Base-by-base conservation (phyloP, 768 basidiomycete genomes). In the Tylopilus intermedius region DNA sequence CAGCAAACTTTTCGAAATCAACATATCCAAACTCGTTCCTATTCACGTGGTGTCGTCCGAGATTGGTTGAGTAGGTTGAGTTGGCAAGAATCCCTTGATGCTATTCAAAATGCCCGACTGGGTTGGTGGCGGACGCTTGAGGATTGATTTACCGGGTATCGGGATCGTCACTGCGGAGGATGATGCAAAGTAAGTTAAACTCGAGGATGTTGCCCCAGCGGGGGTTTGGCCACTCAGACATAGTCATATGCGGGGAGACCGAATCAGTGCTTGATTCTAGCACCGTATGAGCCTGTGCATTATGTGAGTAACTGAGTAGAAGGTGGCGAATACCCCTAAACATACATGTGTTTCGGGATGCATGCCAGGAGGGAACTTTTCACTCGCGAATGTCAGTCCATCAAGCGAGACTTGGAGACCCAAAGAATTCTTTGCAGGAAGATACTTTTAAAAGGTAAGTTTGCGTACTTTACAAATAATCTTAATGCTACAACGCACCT, bases 1-100 rank as follows among this genome's bases (percentile, higher is more conserved):
- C 94, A 51, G 88, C 82, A 79, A 97, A 88, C 76, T 98, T 99
- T 74, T 99, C 96, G 59, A 98, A 99, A 68, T 99, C 95, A 30
- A 93, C 94, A 62, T 79, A 98, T 5, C 96, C 96, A 0, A 73
- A 65, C 0, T 81, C 72, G 65, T 99, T 86, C n/a, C 96, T 81
- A 68, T 98, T 98, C 50, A 90, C 89, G 71, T 67, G 43, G 80
- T 74, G 62, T 81, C 80, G 45, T 69, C 69, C n/a, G 63, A 26
- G 37, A 38, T 11, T 3, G 57, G 50, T 10, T 58, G 18, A 2
- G 71, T 50, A 27, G 71, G 72, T 56, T 80, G 82, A 0, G 79
- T 79, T 13, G 88, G 88, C 22, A 91, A 72, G 65, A 90, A 84
- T 53, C 83, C 81, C 41, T 83, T 84, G 64, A 90, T 77, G 50